Base-by-base conservation (phyloP, 2,329 filamentous ascomycete genomes). In the Cercospora zeina region DNA sequence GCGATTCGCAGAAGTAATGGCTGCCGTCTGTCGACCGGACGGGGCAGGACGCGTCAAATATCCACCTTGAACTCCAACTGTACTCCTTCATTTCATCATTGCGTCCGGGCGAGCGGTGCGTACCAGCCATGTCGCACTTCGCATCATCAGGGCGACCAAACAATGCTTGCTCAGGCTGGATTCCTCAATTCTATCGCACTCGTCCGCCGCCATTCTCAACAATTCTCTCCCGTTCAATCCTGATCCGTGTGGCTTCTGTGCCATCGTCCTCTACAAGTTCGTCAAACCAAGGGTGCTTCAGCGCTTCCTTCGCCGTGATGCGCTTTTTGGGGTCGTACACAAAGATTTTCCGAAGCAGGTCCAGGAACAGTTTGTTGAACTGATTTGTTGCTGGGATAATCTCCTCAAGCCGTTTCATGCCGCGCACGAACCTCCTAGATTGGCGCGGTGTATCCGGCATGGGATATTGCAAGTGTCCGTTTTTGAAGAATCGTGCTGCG, bases 221-320 rank as follows among this genome's bases (percentile, higher is more conserved):
- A 37, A 69, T 49, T 42, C 69, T 62, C 55, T 74, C 70, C 42
- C 71, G 62, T 63, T 74, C 72, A 10, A 69, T 64, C 39, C 70
- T 58, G 65, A 88, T 87, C 61, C 84, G 81, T 61, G 83, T 78
- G 19, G 85, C 85, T 74, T 88, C 85, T 13, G 85, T 88, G 61
- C 86, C 86, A 70, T 88, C 86, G 69, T 88, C 86, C 69, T 87
- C 81, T 21, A 87, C 78, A 11, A 80, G 78, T 73, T 88, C 85
- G 65, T 81, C 84, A 76, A 88, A 88, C 86, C 86, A 88, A 0
- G 83, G 82, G 71, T 88, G 86, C 71, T 87, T 84, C 65, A 88
- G 76, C 14, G 86, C 86, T 69, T 87, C 79, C 66, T 87, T 85
- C 64, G 86, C 86, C 1, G 84, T 85, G 67, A 88, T 87, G 24